Conservation (phyloP, 805 yeast genomes). For the Yarrowia sp. region DNA sequence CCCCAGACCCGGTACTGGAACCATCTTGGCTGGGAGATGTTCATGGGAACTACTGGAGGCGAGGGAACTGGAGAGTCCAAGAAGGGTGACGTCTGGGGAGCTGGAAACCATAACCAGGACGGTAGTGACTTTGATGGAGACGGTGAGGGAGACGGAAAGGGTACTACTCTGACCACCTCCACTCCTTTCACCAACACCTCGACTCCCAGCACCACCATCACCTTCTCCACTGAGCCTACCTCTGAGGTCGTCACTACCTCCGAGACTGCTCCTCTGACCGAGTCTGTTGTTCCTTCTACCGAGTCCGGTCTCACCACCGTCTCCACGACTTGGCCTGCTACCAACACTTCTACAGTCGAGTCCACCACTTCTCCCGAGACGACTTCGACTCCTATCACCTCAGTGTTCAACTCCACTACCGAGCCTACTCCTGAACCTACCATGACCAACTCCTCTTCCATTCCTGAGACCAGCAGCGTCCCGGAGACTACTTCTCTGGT, state of each 20-base stretch:
- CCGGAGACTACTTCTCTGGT: background rate
- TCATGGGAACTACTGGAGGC: background rate
- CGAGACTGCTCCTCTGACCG: background rate
- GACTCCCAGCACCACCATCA: background rate
- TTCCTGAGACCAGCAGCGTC: background rate
- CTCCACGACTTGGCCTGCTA: background rate
- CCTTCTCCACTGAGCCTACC: constrained; percentile 3
- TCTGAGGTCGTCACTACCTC: background rate
- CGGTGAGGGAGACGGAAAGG: constrained; percentile 19
- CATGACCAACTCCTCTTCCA: background rate
- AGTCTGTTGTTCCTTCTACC: constrained; percentile 5
- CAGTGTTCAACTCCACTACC: background rate
- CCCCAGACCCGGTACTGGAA: constrained; percentile 12
- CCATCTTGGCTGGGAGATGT: constrained; percentile 2
- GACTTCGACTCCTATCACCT: background rate
- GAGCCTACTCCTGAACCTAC: constrained; percentile 7
- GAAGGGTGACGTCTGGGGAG: constrained; percentile 1
- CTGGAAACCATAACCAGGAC: constrained; percentile 5
- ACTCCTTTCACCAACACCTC: constrained; percentile 2
- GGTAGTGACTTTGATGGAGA: constrained; percentile 23
- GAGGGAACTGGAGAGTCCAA: background rate
- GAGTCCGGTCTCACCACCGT: constrained; percentile 5
- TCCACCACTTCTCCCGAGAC: background rate
- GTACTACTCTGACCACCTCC: constrained; percentile 1
- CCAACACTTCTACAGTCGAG: background rate